Base-by-base conservation (phyloP, 257 asterid species). In the Thymus mandschuricus region DNA sequence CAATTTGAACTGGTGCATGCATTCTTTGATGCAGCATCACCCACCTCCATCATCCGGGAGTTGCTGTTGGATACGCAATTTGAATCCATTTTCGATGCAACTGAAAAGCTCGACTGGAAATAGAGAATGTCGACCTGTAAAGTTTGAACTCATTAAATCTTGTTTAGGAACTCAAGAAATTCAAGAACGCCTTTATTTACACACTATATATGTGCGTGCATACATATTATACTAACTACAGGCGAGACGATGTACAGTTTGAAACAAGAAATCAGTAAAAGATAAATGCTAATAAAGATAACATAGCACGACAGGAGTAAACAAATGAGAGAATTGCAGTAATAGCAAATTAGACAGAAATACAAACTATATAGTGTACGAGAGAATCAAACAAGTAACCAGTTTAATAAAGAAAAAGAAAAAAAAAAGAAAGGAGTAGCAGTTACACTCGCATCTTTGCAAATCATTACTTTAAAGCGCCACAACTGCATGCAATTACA, bases 21-120 rank as follows among this genome's bases (percentile, higher is more conserved):
- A 38, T 76, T 69, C 70, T 49, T 58, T 33, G 64, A 63, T 72
- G 61, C 15, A 8, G n/a, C 5, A 56, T 64, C 81, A 56, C 64
- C 81, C 40, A 69, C 80, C 44, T 76, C 85, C 79, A 69, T 76
- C 59, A 44, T 3, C 79, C 72, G 58, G 9, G 71, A 68, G 77
- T 58, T 60, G 73, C 79, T 76, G 67, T 48, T 52, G 72, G 69
- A 57, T 69, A 80, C 62, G 74, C 56, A 46, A 43, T 79, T 55
- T 43, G 74, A 57, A 64, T 76, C 70, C 85, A 83, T 83, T 73
- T 35, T 67, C 46, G 13, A 75, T 76, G 76, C 63, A 79, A 72
- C 82, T 64, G 69, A 49, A 62, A 80, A 77, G 29, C 29, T 60
- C 64, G 57, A 72, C 54, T 66, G 34, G 27, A 68, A 64, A 60